Base-by-base conservation (phyloP, 1,284 basidiomycete species). In the Microbotryum scabiosae region DNA sequence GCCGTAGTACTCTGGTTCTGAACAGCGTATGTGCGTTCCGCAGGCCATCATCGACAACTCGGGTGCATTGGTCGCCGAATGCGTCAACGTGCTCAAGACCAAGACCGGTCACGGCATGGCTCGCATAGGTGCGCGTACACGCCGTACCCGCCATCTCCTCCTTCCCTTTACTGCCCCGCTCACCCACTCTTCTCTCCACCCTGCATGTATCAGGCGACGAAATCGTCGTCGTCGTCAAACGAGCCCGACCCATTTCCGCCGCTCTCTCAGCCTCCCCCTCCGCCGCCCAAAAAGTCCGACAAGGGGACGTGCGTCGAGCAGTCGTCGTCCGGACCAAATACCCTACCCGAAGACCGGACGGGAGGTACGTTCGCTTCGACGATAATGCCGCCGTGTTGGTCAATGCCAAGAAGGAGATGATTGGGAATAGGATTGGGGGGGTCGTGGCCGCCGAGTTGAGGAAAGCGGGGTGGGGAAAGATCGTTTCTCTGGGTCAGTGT, bases 351-450 rank as follows among this genome's bases (percentile, higher is more conserved):
- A 79, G 90, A 72, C 86, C 90, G n/a, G 91, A 96, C 75, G 92
- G 91, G 5, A 82, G 88, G 16, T 80, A 83, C 67, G 80, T 93
- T 71, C 83, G 90, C 54, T 98, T 98, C 76, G 96, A 98, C 77
- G 96, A 98, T 80, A 97, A 97, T 73, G 96, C 96, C 0, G 93
- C 86, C 41, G 92, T 98, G 1, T 78, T 98, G 32, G 77, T 99
- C 63, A 98, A 99, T 77, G 90, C 90, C 79, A 97, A 97, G 79
- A 84, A 87, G 70, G 94, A 98, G 77, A 91, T 97, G 85, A 75
- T 97, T 63, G 94, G 92, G 8, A 96, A 93, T 61, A 84, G 94
- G 71, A 90, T 98, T 66, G 88, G 87, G 71, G 92, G 94, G 0
- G 86, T 94, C 46, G 93, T 97, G 21, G 91, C 88, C 63, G 86